A percentile compares a stretch with the other conserved stretches of the same genome.
phyloP scores from a whole-genome alignment of 106 monocot species.

The Dendrobium catenatum region DNA sequence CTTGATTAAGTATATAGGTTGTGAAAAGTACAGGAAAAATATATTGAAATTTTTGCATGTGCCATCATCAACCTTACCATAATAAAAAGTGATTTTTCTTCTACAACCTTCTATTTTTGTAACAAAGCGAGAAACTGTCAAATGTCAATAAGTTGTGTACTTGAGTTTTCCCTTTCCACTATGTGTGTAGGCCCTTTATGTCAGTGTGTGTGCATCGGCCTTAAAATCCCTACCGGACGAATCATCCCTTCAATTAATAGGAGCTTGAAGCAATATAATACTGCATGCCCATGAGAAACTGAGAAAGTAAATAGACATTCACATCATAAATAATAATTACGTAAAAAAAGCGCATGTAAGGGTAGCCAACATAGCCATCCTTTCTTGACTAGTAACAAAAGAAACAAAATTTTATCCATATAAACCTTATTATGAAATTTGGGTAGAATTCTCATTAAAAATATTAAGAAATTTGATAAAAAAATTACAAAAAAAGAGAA shows the following conservation, averaged over 20 bases:
- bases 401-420: too few species aligned
- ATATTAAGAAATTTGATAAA: too few species aligned
- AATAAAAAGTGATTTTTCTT: background rate
- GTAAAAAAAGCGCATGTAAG: background rate
- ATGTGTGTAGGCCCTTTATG: background rate
- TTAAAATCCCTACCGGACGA: background rate
- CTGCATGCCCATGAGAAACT: background rate
- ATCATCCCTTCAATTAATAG: background rate
- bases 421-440: too few species aligned
- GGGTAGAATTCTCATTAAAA: too few species aligned
- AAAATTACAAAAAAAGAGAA: too few species aligned
- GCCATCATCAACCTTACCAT: background rate
- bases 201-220: background rate
- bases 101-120: background rate
- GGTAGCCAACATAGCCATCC: too few species aligned
- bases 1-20: too few species aligned
- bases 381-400: too few species aligned
- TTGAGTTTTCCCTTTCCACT: background rate
- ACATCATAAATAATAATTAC: background rate
- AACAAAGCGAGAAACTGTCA: background rate
- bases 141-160: background rate
- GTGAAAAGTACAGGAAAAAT: background rate
- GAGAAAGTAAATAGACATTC: background rate
- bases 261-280: background rate
- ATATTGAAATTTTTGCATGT: background rate